phyloP scores from a whole-genome alignment of 495 filamentous ascomycete species.

The Aspergillus hancockii region DNA sequence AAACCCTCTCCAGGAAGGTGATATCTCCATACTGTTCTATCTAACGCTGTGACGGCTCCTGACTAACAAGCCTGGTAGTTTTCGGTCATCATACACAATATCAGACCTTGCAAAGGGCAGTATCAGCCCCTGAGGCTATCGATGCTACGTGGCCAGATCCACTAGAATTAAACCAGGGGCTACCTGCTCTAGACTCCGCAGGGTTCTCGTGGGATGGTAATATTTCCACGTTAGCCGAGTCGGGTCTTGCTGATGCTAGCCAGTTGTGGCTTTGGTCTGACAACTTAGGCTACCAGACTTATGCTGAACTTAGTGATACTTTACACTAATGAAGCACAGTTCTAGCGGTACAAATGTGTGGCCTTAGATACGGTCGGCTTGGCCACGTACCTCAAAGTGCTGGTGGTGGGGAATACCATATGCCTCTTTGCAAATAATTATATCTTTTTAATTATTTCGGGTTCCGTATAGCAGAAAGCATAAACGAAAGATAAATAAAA shows the following conservation, averaged over 20 bases:
- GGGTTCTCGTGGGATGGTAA: constrained; percentile 6
- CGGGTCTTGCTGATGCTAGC: constrained; percentile 3
- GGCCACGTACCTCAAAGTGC: no score
- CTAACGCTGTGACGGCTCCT: background rate
- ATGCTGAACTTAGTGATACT: background rate
- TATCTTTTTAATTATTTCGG: no score
- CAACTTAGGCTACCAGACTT: constrained; percentile 1
- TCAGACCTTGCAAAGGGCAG: background rate
- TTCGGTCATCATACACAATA: background rate
- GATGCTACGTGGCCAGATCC: background rate
- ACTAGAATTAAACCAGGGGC: background rate
- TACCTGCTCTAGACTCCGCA: background rate
- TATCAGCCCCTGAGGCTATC: background rate
- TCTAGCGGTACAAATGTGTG: no score
- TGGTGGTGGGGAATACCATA: no score
- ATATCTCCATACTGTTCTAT: background rate
- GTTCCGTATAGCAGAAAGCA: no score
- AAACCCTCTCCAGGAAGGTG: constrained; percentile 3
- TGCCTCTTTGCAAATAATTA: no score
- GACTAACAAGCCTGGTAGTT: background rate
- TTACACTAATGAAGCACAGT: no score
- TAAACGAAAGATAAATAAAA: no score
- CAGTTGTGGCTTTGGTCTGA: constrained; percentile 4
- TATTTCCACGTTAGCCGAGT: background rate
- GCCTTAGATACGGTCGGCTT: no score